Conservation (phyloP, 345 rosid genomes). For the Xanthoceras sorbifolium region DNA sequence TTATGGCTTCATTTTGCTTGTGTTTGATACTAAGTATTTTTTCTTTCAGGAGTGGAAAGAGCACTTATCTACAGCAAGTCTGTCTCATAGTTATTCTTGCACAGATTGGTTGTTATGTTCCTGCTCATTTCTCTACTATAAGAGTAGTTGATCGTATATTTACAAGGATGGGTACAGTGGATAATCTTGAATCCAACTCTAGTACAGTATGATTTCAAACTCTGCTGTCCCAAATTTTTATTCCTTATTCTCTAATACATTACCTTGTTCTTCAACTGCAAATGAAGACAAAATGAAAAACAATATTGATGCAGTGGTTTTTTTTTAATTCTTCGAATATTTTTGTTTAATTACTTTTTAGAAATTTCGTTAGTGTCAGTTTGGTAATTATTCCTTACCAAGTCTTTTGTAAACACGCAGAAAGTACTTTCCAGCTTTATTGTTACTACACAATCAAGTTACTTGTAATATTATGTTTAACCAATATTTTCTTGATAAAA, state of each 20-base stretch:
- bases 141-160: constrained; percentile 90
- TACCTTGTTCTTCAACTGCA: not conserved
- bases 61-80: constrained; percentile 98
- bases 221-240: constrained; percentile 11
- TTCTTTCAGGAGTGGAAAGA: constrained; percentile 90
- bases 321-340: not conserved
- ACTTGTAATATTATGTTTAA: too few relatives aligned
- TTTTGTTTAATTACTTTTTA: not conserved
- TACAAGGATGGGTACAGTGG: constrained; percentile 93
- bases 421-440: not conserved
- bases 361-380: not conserved
- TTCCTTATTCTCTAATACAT: not conserved
- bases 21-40: constrained; percentile 17
- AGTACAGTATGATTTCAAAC: constrained; percentile 64
- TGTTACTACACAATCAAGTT: not conserved
- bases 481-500: not conserved
- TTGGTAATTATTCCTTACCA: not conserved
- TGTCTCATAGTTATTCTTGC: constrained; percentile 91
- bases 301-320: not conserved
- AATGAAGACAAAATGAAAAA: not conserved
- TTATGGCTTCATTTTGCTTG: constrained; percentile 1
- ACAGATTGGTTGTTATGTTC: constrained; percentile 96
- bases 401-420: not conserved
- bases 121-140: constrained; percentile 80
- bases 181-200: constrained; percentile 88